phyloP scores from a whole-genome alignment of 139 green algal genomes.

The Desmodesmus armatus region DNA sequence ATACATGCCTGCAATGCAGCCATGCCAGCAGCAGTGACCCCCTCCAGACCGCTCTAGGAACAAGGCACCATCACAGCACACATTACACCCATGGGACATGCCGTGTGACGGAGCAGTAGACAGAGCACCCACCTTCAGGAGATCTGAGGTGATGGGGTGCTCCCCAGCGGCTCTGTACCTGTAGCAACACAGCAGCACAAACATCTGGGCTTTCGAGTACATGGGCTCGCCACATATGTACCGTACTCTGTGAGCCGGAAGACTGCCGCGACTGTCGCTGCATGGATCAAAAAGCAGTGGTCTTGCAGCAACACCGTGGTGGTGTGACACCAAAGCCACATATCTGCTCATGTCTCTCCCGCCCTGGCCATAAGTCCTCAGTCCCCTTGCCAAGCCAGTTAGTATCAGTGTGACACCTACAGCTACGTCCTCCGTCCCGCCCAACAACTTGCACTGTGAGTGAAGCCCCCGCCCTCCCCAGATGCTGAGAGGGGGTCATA shows the following conservation, averaged over 20 bases:
- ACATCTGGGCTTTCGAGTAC: background rate
- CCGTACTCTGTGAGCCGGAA: no score
- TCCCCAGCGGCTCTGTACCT: constrained; percentile 45
- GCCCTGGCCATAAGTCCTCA: no score
- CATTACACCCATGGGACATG: background rate
- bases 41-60: no score
- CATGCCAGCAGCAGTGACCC: background rate
- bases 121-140: constrained; percentile 5
- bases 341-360: background rate
- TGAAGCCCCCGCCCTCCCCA: no score
- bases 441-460: no score
- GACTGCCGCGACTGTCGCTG: background rate
- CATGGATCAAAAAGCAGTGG: background rate
- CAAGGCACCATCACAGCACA: background rate
- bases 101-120: no score
- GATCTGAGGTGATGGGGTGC: constrained; percentile 21
- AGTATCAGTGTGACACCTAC: no score
- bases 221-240: no score
- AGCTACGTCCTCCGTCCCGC: no score
- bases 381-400: no score
- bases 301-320: no score
- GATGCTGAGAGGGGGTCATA: no score
- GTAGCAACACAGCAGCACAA: background rate
- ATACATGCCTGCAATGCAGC: background rate
- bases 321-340: background rate